Percentiles rank a stretch among this genome's conserved stretches.
Conservation (phyloP, 1,284 basidiomycete genomes). For the Ustilago bromivora region DNA sequence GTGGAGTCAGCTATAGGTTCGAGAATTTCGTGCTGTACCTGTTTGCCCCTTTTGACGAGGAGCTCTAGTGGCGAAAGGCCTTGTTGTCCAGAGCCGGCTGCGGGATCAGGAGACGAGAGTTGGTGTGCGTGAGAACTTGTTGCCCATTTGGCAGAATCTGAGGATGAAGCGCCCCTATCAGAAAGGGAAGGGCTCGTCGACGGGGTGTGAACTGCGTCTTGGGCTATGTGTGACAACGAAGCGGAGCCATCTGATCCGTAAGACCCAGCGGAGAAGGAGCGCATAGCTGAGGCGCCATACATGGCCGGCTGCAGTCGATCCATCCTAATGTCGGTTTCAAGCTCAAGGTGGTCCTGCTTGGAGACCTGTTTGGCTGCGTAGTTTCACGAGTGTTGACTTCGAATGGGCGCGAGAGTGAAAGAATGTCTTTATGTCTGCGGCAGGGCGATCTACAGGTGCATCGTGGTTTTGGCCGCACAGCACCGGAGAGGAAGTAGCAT, state of each 20-base stretch:
- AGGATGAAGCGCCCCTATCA: conserved; percentile 18
- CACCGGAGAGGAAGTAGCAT: neutral
- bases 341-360: neutral
- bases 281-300: conserved; percentile 20
- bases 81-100: conserved; percentile 4
- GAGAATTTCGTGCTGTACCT: conserved; percentile 46
- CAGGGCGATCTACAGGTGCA: neutral
- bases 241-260: conserved; percentile 36
- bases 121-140: conserved; percentile 17
- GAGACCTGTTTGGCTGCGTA: neutral
- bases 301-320: conserved; percentile 25
- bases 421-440: neutral
- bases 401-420: neutral
- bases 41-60: conserved; percentile 48
- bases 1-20: conserved; percentile 7
- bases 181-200: conserved; percentile 45
- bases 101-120: conserved; percentile 6
- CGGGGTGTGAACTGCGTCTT: conserved; percentile 20
- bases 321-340: conserved; percentile 11
- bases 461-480: neutral
- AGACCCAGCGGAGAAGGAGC: conserved; percentile 40
- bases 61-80: conserved; percentile 46
- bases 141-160: conserved; percentile 17
- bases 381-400: no score
- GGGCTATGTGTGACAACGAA: conserved; percentile 16